Conservation (phyloP, 768 basidiomycete genomes). For the Collybia sordida region DNA sequence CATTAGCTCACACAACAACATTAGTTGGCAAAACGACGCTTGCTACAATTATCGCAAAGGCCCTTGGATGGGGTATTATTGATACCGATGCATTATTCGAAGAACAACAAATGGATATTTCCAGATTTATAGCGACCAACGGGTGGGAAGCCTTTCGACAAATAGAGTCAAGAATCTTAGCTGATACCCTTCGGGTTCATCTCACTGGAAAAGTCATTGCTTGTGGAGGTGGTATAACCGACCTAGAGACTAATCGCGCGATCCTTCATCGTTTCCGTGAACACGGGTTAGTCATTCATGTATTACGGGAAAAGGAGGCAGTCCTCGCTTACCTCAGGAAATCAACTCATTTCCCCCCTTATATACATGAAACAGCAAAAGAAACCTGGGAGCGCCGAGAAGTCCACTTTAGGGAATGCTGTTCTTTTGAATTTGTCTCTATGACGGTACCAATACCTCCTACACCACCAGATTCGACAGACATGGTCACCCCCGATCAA, state of each 20-base stretch:
- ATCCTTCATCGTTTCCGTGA: slow-evolving; percentile 51
- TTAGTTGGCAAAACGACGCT: slow-evolving; percentile 71
- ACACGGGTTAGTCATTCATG: slow-evolving; percentile 66
- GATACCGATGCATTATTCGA: slow-evolving; percentile 71
- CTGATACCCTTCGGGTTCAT: slow-evolving; percentile 49
- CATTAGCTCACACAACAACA: not conserved
- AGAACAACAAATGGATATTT: slow-evolving; percentile 43
- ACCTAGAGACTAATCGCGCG: slow-evolving; percentile 61
- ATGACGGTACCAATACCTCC: slow-evolving; percentile 34
- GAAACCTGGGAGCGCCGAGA: slow-evolving; percentile 63
- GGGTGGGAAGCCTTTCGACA: slow-evolving; percentile 75
- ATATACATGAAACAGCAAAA: slow-evolving; percentile 63
- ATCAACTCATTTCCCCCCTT: slow-evolving; percentile 21
- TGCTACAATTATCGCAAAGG: slow-evolving; percentile 58
- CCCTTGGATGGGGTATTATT: slow-evolving; percentile 55
- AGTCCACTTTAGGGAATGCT: slow-evolving; percentile 65
- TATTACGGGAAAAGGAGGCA: slow-evolving; percentile 66
- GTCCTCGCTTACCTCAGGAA: slow-evolving; percentile 63
- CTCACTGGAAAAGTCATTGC: slow-evolving; percentile 62
- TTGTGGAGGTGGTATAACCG: slow-evolving; percentile 77
- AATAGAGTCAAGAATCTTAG: slow-evolving; percentile 61
- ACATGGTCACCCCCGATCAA: slow-evolving; percentile 17
- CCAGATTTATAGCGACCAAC: slow-evolving; percentile 55
- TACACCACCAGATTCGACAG: slow-evolving; percentile 11
- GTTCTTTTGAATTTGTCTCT: slow-evolving; percentile 69